Evolutionary conservation across 2,329 filamentous ascomycete genomes (phyloP), one percentile per base, ranked within the genome.

Genomic region (Sclerotinia trifoliorum): DNA sequence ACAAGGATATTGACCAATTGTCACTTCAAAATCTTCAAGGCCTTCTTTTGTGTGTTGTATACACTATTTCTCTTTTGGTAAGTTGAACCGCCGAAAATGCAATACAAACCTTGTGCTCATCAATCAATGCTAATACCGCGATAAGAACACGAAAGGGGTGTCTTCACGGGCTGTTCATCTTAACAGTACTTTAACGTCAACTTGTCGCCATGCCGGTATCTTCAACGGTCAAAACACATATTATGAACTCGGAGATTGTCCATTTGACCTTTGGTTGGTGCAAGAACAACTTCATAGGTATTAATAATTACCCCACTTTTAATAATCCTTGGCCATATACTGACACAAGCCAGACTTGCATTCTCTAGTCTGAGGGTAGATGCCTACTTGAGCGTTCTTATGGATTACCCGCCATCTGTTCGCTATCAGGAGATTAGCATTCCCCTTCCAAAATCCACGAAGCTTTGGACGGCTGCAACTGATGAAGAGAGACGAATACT

Each of bases 181-280:
- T 24, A 65, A 65, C 35, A 35, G 63, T 32, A 29, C 48, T 44
- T 13, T 65, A 17, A 26, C 57, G 13, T 57, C 63, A 32, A 65
- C 51, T 6, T 65, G 63, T 35, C 63, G 63, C 13, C 39, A 65
- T 29, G 51, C 39, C 3, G 63, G 63, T n/a, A 46, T 65, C 2
- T 65, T 65, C 26, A 65, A 65, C 35, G 63, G 51, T n/a, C 63
- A 65, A 24, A 65, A 65, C 26, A 57, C 24, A 19, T 65, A 65
- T 46, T 65, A 65, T 46, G 63, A 65, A 19, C 26, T 65, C 1
- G 63, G 63, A 57, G 51, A 65, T 21, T 65, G 51, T 21, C 63
- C 63, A 32, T 65, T 65, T 29, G 63, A 48, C 35, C 49, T 56
- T 57, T 65, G 52, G 52, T 29, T 65, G 8, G 8, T 48, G 10